Conservation (phyloP, 768 basidiomycete species). For the Tulasnella sp. region DNA sequence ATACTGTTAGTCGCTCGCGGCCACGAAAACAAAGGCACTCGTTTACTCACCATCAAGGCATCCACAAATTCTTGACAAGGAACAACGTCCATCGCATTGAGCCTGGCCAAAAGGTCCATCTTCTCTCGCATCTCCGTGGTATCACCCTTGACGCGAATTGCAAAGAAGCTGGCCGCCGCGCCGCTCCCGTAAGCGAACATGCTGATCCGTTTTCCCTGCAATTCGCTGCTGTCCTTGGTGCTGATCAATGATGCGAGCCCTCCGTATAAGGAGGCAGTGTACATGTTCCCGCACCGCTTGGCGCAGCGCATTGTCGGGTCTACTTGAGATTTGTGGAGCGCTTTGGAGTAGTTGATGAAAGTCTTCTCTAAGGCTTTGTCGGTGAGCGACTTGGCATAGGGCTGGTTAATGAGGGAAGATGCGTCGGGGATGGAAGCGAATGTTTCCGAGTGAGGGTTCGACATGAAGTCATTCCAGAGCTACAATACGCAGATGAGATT, state of each 20-base stretch:
- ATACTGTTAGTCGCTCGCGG: too few species aligned
- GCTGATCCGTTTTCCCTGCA: constrained; percentile 74
- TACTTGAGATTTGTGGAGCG: constrained; percentile 61
- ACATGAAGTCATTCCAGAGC: constrained; percentile 82
- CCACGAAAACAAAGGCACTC: constrained; percentile 17
- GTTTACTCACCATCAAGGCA: constrained; percentile 38
- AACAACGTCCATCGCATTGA: constrained; percentile 81
- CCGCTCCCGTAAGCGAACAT: constrained; percentile 97
- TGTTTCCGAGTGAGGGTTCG: constrained; percentile 53
- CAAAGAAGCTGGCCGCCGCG: constrained; percentile 91
- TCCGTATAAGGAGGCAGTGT: constrained; percentile 92
- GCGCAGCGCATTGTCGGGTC: constrained; percentile 79
- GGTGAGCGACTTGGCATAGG: constrained; percentile 65
- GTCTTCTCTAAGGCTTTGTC: constrained; percentile 95
- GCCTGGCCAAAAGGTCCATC: constrained; percentile 66
- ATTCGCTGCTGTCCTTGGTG: constrained; percentile 52
- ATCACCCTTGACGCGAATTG: constrained; percentile 76
- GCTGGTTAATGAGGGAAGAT: constrained; percentile 52
- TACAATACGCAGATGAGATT: not conserved
- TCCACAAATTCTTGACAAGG: constrained; percentile 87
- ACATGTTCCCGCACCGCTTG: constrained; percentile 92
- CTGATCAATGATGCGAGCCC: constrained; percentile 82
- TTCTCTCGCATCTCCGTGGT: constrained; percentile 69
- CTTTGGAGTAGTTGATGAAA: constrained; percentile 71
- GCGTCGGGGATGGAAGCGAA: constrained; percentile 63